A percentile compares a stretch with the other conserved stretches of the same genome.
Evolutionary conservation across 1,139 yeast species (phyloP).

Genomic region (Candida tropicalis): DNA sequence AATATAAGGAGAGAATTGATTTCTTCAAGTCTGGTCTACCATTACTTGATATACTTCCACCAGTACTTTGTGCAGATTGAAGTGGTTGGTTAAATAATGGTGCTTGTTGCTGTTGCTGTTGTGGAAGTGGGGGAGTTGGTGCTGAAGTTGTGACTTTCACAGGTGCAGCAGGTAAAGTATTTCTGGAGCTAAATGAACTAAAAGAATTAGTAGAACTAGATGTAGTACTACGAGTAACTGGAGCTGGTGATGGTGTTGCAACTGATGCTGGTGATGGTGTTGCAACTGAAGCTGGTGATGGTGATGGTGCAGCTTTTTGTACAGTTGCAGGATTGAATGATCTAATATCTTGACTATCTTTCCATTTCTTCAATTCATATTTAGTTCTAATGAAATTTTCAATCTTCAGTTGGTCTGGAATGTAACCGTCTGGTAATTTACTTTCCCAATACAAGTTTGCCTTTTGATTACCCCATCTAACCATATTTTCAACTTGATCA

Average conservation of each 20-base stretch:
- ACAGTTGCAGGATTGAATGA: background rate
- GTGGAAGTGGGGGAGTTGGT: slow-evolving; percentile 14
- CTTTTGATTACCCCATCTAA: slow-evolving; percentile 81
- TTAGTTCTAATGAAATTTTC: slow-evolving; percentile 90
- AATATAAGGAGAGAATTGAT: slow-evolving; percentile 85
- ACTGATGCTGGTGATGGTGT: background rate
- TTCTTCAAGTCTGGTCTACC: slow-evolving; percentile 74
- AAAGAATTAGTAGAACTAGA: slow-evolving; percentile 1
- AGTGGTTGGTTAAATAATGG: slow-evolving; percentile 9
- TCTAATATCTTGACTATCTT: slow-evolving; percentile 27
- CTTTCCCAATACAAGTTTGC: slow-evolving; percentile 86
- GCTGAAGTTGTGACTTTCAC: background rate
- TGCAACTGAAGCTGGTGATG: slow-evolving; percentile 6
- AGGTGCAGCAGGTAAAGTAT: background rate
- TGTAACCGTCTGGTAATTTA: slow-evolving; percentile 66
- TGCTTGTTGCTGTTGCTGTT: background rate
- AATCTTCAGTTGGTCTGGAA: slow-evolving; percentile 84
- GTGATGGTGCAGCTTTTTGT: background rate
- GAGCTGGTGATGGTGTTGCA: background rate
- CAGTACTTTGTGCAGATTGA: slow-evolving; percentile 38
- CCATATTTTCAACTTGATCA: slow-evolving; percentile 82
- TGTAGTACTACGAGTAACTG: background rate
- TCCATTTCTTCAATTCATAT: slow-evolving; percentile 91
- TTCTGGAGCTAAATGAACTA: background rate
- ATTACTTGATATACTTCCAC: slow-evolving; percentile 31